These are phyloP conservation scores for Paracorniculantispora psalliotae DNA, from an alignment of 2,329 filamentous ascomycete genomes.

Conservation along the genomic window DNA sequence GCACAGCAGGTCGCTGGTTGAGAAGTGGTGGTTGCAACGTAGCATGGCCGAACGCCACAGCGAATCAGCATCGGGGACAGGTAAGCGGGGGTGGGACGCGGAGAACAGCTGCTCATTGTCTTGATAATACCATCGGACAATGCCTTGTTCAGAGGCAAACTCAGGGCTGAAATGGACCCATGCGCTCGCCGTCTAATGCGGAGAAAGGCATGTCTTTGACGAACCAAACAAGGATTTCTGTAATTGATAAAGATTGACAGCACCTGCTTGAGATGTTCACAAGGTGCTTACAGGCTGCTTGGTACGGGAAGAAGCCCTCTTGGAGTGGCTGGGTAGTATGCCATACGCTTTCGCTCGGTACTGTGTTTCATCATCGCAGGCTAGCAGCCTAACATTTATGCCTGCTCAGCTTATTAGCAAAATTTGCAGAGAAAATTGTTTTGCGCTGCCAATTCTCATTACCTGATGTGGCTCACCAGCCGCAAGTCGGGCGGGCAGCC, in stretches of 20 bases:
- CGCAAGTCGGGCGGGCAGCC: background rate
- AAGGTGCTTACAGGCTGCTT: background rate
- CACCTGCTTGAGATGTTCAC: background rate
- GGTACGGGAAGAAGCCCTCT: too few species aligned
- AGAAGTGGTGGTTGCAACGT: slow-evolving; percentile 9
- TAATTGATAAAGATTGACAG: background rate
- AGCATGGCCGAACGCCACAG: background rate
- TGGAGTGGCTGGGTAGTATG: background rate
- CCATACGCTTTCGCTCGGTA: background rate
- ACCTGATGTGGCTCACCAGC: slow-evolving; percentile 3
- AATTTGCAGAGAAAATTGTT: background rate
- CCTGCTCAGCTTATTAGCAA: background rate
- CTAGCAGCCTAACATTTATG: too few species aligned
- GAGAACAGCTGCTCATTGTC: background rate
- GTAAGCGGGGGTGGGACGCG: slow-evolving; percentile 2
- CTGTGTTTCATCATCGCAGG: background rate
- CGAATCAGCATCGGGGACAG: background rate
- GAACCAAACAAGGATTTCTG: background rate
- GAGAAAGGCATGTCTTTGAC: background rate
- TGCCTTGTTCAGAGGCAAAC: background rate
- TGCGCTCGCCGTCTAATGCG: background rate
- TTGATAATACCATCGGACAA: background rate
- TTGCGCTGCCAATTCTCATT: background rate
- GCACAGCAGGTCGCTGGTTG: background rate
- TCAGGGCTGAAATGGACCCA: background rate